Conservation (phyloP, 371 early-diverging fungal genomes). For the Apophysomyces elegans region DNA sequence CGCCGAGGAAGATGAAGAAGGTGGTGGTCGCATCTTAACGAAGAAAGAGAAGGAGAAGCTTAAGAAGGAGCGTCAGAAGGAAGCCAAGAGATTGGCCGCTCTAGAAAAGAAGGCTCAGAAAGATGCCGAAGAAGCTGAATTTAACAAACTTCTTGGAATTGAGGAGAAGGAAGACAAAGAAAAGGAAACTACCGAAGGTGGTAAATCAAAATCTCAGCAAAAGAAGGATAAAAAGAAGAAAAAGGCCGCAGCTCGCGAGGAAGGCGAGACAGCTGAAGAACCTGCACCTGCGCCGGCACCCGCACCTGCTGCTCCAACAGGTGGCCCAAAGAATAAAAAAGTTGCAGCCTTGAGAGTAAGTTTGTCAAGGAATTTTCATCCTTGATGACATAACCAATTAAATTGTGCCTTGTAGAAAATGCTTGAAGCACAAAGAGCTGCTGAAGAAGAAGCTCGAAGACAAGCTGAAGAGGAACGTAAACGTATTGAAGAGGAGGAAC, state of each 20-base stretch:
- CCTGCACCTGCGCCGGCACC: slow-evolving; percentile 34
- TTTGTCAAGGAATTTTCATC: neutral
- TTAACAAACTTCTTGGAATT: slow-evolving; percentile 35
- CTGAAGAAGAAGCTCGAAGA: slow-evolving; percentile 52
- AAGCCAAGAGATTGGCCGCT: slow-evolving; percentile 56
- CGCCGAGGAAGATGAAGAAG: slow-evolving; percentile 27
- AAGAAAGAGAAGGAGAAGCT: slow-evolving; percentile 25
- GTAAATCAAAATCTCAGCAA: slow-evolving; percentile 38
- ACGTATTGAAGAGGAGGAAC: slow-evolving; percentile 52
- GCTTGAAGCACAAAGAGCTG: slow-evolving; percentile 56
- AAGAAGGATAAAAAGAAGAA: slow-evolving; percentile 48
- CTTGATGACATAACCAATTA: neutral
- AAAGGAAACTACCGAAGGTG: slow-evolving; percentile 16
- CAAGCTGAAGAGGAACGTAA: slow-evolving; percentile 44
- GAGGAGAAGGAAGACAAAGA: slow-evolving; percentile 23
- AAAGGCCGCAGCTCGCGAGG: slow-evolving; percentile 33
- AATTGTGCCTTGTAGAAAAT: slow-evolving; percentile 37
- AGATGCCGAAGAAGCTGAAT: slow-evolving; percentile 44
- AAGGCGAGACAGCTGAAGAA: slow-evolving; percentile 27
- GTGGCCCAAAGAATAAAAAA: slow-evolving; percentile 42
- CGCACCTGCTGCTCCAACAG: slow-evolving; percentile 29
- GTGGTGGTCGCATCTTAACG: slow-evolving; percentile 29
- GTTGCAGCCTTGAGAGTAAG: slow-evolving; percentile 58
- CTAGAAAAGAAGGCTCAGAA: slow-evolving; percentile 49
- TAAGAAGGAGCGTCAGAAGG: slow-evolving; percentile 57